phyloP scores from a whole-genome alignment of 2,329 filamentous ascomycete genomes.

The Microcera coccophila region DNA sequence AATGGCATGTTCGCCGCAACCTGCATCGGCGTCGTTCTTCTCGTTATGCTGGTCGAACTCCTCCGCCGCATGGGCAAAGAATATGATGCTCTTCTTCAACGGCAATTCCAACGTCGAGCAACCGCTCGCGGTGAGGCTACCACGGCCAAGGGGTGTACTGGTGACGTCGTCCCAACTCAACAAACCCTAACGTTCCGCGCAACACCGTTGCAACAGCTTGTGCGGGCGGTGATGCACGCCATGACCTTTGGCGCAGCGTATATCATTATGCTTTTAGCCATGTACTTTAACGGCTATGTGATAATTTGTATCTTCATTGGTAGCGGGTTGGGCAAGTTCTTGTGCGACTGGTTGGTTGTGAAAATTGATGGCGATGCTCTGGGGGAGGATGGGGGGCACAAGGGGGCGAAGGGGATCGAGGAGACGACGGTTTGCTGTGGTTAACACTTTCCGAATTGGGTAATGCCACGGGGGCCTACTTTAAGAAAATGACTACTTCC shows the following conservation, averaged over 20 bases:
- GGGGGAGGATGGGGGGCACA: conserved; percentile 15
- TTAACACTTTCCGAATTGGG: no score
- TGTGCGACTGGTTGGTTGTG: conserved; percentile 51
- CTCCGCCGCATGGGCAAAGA: conserved; percentile 67
- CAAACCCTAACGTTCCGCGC: conserved; percentile 46
- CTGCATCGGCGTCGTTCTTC: conserved; percentile 70
- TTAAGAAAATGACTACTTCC: no score
- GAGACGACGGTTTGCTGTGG: conserved; percentile 48
- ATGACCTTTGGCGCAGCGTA: conserved; percentile 71
- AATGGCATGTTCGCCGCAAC: conserved; percentile 70
- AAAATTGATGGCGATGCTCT: conserved; percentile 36
- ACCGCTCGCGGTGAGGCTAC: conserved; percentile 22
- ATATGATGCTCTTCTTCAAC: conserved; percentile 64
- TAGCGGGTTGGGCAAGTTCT: conserved; percentile 49
- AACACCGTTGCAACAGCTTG: conserved; percentile 58
- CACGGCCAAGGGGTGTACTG: conserved; percentile 17
- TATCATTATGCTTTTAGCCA: conserved; percentile 66
- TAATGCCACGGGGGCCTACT: no score
- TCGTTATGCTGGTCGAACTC: conserved; percentile 68
- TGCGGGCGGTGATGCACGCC: conserved; percentile 64
- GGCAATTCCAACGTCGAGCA: conserved; percentile 40
- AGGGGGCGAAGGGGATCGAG: conserved; percentile 35
- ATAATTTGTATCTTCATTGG: conserved; percentile 71
- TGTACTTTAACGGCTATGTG: conserved; percentile 66
- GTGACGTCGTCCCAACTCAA: conserved; percentile 20